Base-by-base conservation (phyloP, 1,139 yeast species). In the Suzukiozyma palmioleophila region DNA sequence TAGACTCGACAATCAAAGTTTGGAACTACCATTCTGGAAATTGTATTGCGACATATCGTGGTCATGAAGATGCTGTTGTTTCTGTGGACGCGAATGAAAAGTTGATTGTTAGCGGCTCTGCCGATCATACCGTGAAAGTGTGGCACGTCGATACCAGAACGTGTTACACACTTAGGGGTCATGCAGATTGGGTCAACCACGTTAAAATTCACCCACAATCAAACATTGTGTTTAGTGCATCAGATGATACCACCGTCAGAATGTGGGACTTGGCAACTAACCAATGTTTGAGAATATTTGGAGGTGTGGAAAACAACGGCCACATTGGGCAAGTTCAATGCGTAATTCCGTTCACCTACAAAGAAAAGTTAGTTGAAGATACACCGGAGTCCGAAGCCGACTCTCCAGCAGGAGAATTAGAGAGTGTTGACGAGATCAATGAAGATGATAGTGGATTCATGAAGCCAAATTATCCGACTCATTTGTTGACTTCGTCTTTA, bases 21-120 rank as follows among this genome's bases (percentile, higher is more conserved):
- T 92, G 98, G 98, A 89, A 90, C 62, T 88, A 87, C 62, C 84
- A 84, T 47, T 88, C 95, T 1, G 98, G 98, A 29, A 86, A 85
- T 56, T 90, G 97, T 56, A 81, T 92, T 22, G 86, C 96, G 16
- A 89, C 97, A 0, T 89, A 92, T 61, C 70, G 94, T 32, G 97
- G 97, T 3, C 97, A 92, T 61, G 84, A 83, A 38, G 95, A 85
- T 53, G 81, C 88, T 34, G 96, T 92, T 4, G 72, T 86, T 35
- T 77, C 88, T 45, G 89, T 92, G 39, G 92, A 84, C 56, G 84
- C 82, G 56, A 79, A 75, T 48, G 80, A 84, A 49, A 88, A 86
- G 53, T 73, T 88, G 26, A 88, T 92, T 55, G 97, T 90, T 1
- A 82, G 94, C 6, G 98, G 97, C 0, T 83, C 95, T 13, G 96